Evolutionary conservation across 108 stramenopile species (phyloP).

Genomic region (Cyclostephanos tholiformis): DNA sequence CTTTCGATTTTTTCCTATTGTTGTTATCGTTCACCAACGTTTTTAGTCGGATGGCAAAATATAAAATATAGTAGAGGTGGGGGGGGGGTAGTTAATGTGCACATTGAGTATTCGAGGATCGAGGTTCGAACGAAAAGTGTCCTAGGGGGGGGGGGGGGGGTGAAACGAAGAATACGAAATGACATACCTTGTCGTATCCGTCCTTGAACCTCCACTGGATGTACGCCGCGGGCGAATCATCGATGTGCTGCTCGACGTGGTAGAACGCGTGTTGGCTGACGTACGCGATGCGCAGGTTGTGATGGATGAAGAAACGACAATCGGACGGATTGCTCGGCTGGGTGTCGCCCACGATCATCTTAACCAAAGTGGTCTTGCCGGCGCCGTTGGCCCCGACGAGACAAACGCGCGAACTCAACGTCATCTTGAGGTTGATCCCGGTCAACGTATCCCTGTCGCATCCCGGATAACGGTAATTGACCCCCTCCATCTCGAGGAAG

Average conservation of each 20-base stretch:
- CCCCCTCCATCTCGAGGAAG: conserved; percentile 92
- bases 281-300: conserved; percentile 93
- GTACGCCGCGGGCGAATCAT: conserved; percentile 90
- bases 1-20: conserved; percentile 76
- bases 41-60: no score
- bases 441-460: conserved; percentile 65
- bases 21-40: no score
- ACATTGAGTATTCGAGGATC: no score
- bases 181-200: conserved; percentile 69
- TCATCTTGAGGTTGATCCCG: conserved; percentile 86
- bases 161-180: neutral
- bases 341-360: conserved; percentile 93
- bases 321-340: conserved; percentile 79
- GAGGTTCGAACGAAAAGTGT: no score
- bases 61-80: no score
- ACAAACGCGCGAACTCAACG: conserved; percentile 84
- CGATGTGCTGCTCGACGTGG: conserved; percentile 95
- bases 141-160: no score
- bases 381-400: conserved; percentile 90
- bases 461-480: conserved; percentile 89
- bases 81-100: no score
- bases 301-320: conserved; percentile 86
- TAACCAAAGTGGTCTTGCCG: conserved; percentile 88
- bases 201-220: conserved; percentile 98
- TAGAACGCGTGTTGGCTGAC: conserved; percentile 96